phyloP scores from a whole-genome alignment of 257 asterid species.

The Knoxia roxburghii region DNA sequence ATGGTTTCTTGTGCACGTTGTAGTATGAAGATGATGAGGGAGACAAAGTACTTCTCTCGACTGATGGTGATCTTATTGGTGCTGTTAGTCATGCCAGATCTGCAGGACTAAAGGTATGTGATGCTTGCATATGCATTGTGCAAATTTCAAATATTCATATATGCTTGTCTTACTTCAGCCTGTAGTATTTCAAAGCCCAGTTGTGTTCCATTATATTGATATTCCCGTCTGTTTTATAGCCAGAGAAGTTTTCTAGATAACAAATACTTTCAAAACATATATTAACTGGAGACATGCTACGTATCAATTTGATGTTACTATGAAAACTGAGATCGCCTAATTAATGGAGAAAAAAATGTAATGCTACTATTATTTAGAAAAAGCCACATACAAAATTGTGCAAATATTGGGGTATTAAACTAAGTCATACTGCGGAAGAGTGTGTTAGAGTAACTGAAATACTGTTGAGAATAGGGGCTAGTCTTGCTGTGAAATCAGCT shows the following conservation, averaged over 20 bases:
- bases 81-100: conserved; percentile 72
- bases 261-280: neutral
- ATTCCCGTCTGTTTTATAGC: neutral
- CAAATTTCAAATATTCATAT: neutral
- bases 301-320: no score
- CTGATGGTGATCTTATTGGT: conserved; percentile 74
- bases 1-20: conserved; percentile 2
- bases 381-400: no score
- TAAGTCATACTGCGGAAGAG: no score
- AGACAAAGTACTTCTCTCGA: conserved; percentile 77
- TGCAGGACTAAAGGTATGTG: conserved; percentile 58
- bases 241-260: neutral
- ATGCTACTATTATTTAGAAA: no score
- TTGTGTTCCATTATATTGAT: neutral
- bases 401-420: no score
- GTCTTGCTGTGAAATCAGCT: no score
- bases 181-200: neutral
- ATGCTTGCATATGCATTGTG: neutral
- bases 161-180: neutral
- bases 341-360: no score
- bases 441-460: no score
- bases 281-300: neutral
- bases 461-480: no score
- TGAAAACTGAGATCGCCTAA: no score
- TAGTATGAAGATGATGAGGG: conserved; percentile 98